Evolutionary conservation across 176 grass and related monocot genomes (phyloP), one percentile per base, ranked within the genome.

Genomic region (Aegilops sharonensis): DNA sequence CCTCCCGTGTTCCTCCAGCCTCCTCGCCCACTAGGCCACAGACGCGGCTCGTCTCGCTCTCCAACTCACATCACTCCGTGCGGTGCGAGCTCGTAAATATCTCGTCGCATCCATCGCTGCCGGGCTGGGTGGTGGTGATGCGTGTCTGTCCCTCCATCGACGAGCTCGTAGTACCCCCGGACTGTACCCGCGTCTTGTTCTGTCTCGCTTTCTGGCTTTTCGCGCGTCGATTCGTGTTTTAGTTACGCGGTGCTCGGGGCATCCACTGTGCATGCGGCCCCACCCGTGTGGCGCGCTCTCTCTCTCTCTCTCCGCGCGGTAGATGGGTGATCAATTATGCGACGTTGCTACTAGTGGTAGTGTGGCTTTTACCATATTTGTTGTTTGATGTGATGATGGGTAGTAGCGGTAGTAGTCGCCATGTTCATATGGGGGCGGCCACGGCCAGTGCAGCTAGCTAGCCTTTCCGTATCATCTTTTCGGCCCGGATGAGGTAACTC

Each of bases 401-500:
- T 18, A 18, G 50, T 54, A 1, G 2, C 3, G 12, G 10, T 42
- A 5, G 40, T 47, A 47, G 43, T 47, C 43, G 15, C 50, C 50
- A 6, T 54, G 50, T 54, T 62, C 8, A 24, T 27, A 74, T 14
- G 39, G 40, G 20, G 12, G 24, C 9, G 57, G 11, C 9, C 13
- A 3, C 9, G 56, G 20, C 4, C 12, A 62, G 50, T 54, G 50
- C 50, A 6, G 15, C 15, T 54, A 18, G 50, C 48, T 54, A 32
- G 36, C 36, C 25, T 42, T 52, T 30, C 21, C 60, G 5, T 25
- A 21, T 64, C 59, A 5, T 78, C 57, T 64, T 80, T 60, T 37
- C 5, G 43, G 7, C 9, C 56, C 78, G 24, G 63, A 88, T 78
- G 83, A 60, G 78, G 83, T 39, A 86, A 89, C 23, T 47, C 67